Base-by-base conservation (phyloP, 129 eudicot species). In the Deinandra increscens region DNA sequence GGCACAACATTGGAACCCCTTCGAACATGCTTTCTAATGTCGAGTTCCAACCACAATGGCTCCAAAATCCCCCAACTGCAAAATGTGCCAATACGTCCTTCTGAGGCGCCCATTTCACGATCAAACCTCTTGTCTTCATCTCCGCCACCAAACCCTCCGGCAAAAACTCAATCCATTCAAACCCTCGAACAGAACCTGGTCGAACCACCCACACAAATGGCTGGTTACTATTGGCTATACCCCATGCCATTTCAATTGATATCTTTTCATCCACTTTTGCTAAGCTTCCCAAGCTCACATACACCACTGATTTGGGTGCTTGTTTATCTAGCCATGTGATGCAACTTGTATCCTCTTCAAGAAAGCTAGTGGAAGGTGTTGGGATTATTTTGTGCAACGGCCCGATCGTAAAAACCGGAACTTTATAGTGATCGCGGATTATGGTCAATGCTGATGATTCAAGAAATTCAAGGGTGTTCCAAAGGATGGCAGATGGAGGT, bases 21-120 rank as follows among this genome's bases (percentile, higher is more conserved):
- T 86, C 86, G 15, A 71, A 71, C 8, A 90, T 46, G 38, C 94
- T 71, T 62, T 90, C 94, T 42, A 86, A 50, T 0, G 82, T 70
- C 18, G 88, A 90, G 39, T 89, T 89, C 96, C 94, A 86, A 2
- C 96, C 96, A 49, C 90, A 84, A 49, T 89, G 96, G 39, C 80
- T 86, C 84, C 78, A 80, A 39, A 86, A 89, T 0, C 97, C 91
- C 15, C 97, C 94, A 9, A 90, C 81, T 0, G 94, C 78, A 3
- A 41, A n/a, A 74, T 90, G 88, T 1, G 82, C 88, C 65, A 90
- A 59, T 12, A 90, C 94, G 41, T 82, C 82, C 79, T 61, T 82
- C 17, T 90, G 94, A 0, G 91, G 91, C 14, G 94, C 94, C 97
- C 97, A 90, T 70, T 65, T 84, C 95, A 80, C 81, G 2, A 86